Percentiles rank a stretch among this genome's conserved stretches.
phyloP scores from a whole-genome alignment of 768 basidiomycete genomes.

The Russula brevipes region DNA sequence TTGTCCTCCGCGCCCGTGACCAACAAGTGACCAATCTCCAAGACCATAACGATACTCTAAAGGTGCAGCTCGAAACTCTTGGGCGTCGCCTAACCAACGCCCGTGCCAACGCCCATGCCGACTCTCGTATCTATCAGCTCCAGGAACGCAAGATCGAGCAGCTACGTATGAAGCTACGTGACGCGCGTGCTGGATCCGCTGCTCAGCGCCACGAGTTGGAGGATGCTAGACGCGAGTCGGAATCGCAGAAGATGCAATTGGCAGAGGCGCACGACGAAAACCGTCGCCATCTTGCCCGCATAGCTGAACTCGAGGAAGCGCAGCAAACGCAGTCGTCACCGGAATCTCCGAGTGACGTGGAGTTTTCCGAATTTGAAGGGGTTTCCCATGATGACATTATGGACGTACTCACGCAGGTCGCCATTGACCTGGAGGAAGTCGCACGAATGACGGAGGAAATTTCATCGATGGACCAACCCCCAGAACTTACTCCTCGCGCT shows the following conservation, averaged over 20 bases:
- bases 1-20: conserved; percentile 23
- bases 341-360: background rate
- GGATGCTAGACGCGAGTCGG: conserved; percentile 11
- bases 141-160: conserved; percentile 26
- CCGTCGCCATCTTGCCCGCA: conserved; percentile 8
- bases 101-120: conserved; percentile 18
- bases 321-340: background rate
- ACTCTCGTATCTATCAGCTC: conserved; percentile 16
- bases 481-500: background rate
- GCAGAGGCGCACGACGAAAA: conserved; percentile 14
- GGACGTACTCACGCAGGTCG: conserved; percentile 11
- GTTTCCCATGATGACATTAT: conserved; percentile 14
- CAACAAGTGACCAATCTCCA: conserved; percentile 20
- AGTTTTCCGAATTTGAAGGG: background rate
- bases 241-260: background rate
- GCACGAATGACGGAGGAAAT: conserved; percentile 2
- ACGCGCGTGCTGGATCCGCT: conserved; percentile 5
- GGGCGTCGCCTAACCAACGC: conserved; percentile 22
- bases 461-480: background rate
- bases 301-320: conserved; percentile 20
- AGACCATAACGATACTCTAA: conserved; percentile 14
- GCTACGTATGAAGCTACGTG: conserved; percentile 19
- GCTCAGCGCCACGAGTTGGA: conserved; percentile 21
- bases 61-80: conserved; percentile 13
- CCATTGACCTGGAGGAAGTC: conserved; percentile 11